These are phyloP conservation scores for Camelina hispida DNA, from an alignment of 345 rosid species.

Conservation along the genomic window DNA sequence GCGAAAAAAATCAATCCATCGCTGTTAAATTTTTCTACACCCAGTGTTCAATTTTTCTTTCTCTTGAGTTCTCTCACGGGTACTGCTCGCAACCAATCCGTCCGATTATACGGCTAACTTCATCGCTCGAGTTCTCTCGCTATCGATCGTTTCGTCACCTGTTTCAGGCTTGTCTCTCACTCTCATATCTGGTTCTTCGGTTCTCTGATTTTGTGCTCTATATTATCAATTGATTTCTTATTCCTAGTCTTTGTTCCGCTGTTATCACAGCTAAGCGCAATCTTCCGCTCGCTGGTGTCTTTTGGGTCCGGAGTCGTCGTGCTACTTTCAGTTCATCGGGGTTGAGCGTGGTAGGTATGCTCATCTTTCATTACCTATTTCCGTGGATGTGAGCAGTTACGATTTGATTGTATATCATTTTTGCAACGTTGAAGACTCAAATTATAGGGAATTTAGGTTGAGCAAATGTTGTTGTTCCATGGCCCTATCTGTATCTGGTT, in stretches of 20 bases:
- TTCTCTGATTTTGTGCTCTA: slow-evolving; percentile 9
- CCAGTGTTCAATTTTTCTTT: background rate
- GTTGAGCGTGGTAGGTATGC: slow-evolving; percentile 30
- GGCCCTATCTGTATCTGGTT: background rate
- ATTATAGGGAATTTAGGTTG: background rate
- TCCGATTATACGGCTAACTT: background rate
- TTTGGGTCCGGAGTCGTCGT: slow-evolving; percentile 19
- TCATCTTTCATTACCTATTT: background rate
- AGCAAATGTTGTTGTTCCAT: background rate
- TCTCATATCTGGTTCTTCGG: slow-evolving; percentile 35
- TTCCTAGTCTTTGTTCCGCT: slow-evolving; percentile 33
- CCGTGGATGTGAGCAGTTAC: slow-evolving; percentile 25
- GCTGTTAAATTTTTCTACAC: background rate
- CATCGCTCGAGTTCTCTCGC: slow-evolving; percentile 5
- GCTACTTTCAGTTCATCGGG: slow-evolving; percentile 4
- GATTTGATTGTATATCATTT: background rate
- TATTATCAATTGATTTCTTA: slow-evolving; percentile 25
- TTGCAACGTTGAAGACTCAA: background rate
- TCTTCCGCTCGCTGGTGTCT: slow-evolving; percentile 15
- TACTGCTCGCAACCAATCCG: slow-evolving; percentile 12
- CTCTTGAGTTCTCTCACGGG: background rate
- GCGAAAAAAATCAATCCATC: slow-evolving; percentile 25
- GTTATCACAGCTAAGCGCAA: too few species aligned
- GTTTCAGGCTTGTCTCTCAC: slow-evolving; percentile 42
- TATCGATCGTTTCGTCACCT: slow-evolving; percentile 13